Percentiles rank a stretch among this genome's conserved stretches.
These are phyloP conservation scores for Akanthomyces lecanii DNA, from an alignment of 2,329 filamentous ascomycete species.

Conservation along the genomic window DNA sequence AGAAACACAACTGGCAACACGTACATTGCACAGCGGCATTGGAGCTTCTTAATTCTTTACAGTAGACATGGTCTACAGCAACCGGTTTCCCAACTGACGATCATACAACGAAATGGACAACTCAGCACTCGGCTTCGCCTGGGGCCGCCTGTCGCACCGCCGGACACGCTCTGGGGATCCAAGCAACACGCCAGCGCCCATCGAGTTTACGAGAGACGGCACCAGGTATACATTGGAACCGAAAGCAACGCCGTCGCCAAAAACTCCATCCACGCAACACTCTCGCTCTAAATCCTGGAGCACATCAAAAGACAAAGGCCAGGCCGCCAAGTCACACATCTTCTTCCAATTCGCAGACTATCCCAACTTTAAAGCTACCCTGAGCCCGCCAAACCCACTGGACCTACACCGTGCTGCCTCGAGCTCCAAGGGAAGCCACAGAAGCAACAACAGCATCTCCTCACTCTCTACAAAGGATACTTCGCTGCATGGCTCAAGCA, in stretches of 20 bases:
- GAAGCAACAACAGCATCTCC: conserved; percentile 1
- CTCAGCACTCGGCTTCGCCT: conserved; percentile 3
- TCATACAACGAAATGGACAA: not conserved
- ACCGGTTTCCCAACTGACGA: not conserved
- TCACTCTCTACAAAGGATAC: conserved; percentile 3
- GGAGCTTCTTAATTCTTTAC: not conserved
- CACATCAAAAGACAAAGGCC: not conserved
- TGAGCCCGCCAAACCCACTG: conserved; percentile 3
- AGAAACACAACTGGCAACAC: not conserved
- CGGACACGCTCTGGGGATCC: conserved; percentile 9
- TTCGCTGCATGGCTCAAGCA: not conserved
- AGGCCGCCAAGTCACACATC: not conserved
- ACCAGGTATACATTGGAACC: conserved; percentile 4
- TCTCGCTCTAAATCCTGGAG: conserved; percentile 11
- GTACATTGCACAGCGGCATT: not conserved
- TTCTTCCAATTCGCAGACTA: conserved; percentile 1
- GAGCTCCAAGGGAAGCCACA: conserved; percentile 4
- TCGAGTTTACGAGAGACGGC: conserved; percentile 10
- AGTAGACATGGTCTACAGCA: conserved; percentile 8
- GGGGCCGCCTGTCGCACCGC: conserved; percentile 14
- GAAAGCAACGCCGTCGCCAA: not conserved
- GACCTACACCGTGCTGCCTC: not conserved
- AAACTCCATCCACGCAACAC: not conserved
- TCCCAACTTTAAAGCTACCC: not conserved
- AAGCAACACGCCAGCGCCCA: not conserved